Percentiles rank a stretch among this genome's conserved stretches.
phyloP scores from a whole-genome alignment of 2,329 filamentous ascomycete species.

The Aspergillus novoparasiticus region DNA sequence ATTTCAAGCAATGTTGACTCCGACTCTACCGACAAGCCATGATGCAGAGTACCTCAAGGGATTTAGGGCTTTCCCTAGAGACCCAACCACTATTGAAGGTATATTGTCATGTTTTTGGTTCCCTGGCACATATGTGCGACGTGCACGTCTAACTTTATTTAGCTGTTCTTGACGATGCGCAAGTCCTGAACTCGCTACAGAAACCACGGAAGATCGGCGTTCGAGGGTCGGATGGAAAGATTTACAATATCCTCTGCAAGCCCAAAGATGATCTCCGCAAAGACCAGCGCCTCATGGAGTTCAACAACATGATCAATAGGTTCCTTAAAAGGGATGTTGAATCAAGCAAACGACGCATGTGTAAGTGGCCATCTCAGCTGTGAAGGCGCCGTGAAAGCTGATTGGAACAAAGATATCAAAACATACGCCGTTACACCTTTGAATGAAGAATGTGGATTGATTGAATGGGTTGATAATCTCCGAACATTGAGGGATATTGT shows the following conservation, averaged over 20 bases:
- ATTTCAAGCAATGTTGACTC: conserved; percentile 79
- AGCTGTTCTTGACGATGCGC: conserved; percentile 80
- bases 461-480: conserved; percentile 97
- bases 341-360: conserved; percentile 83
- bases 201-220: conserved; percentile 89
- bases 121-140: background rate
- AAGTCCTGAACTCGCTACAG: conserved; percentile 87
- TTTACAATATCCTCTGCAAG: conserved; percentile 91
- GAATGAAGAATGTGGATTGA: conserved; percentile 95
- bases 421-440: conserved; percentile 96
- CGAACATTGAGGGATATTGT: conserved; percentile 93
- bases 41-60: conserved; percentile 68
- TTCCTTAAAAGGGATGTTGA: conserved; percentile 90
- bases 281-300: conserved; percentile 98
- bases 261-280: conserved; percentile 97
- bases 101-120: conserved; percentile 15
- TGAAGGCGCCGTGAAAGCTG: conserved; percentile 7
- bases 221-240: conserved; percentile 82
- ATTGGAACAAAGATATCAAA: conserved; percentile 66
- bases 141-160: conserved; percentile 20
- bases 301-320: conserved; percentile 97
- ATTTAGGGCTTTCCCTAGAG: conserved; percentile 84
- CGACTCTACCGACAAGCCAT: conserved; percentile 72
- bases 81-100: conserved; percentile 77
- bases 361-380: conserved; percentile 31